A percentile compares a stretch with the other conserved stretches of the same genome.
Conservation (phyloP, 495 filamentous ascomycete genomes). For the Talaromyces adpressus region DNA sequence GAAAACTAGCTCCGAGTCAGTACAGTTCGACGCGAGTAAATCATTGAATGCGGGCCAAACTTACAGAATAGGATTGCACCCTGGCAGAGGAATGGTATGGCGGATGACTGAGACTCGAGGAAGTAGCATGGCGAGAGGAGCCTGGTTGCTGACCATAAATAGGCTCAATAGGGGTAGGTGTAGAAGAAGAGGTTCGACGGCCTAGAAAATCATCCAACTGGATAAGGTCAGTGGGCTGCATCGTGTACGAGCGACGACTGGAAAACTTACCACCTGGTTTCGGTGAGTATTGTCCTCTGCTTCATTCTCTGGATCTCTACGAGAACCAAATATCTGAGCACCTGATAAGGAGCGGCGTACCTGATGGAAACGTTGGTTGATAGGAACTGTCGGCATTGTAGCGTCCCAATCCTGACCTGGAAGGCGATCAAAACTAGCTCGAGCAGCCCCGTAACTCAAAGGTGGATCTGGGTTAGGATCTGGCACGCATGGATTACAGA, state of each 20-base stretch:
- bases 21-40: background rate
- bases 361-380: conserved; percentile 5
- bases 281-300: background rate
- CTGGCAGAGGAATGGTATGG: background rate
- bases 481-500: conserved; percentile 92
- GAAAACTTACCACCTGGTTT: background rate
- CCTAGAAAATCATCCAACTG: conserved; percentile 1
- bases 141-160: background rate
- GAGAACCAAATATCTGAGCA: background rate
- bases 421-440: conserved; percentile 18
- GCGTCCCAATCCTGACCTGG: conserved; percentile 2
- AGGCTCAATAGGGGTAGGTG: background rate
- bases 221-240: background rate
- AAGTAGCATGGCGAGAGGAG: conserved; percentile 1
- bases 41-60: background rate
- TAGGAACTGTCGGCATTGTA: conserved; percentile 4
- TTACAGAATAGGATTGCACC: background rate
- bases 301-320: conserved; percentile 1
- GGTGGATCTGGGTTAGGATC: conserved; percentile 75
- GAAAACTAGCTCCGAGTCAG: background rate
- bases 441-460: conserved; percentile 21
- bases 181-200: background rate
- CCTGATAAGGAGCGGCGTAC: conserved; percentile 5
- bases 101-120: background rate
- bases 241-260: background rate